A percentile compares a stretch with the other conserved stretches of the same genome.
phyloP scores from a whole-genome alignment of 495 filamentous ascomycete genomes.

The Penicillium coffeae region DNA sequence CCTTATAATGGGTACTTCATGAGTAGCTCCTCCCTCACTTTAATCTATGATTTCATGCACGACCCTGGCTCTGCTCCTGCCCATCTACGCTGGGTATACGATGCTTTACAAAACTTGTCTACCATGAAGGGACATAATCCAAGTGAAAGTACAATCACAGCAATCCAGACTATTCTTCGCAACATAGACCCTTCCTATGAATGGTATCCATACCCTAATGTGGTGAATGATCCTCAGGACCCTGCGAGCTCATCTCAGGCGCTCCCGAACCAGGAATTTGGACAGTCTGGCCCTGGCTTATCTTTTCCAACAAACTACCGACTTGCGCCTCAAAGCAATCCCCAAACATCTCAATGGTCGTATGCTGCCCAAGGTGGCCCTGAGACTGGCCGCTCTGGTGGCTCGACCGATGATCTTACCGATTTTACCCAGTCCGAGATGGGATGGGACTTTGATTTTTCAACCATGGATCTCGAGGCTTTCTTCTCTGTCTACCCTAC shows the following conservation, averaged over 20 bases:
- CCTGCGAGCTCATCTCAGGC: no score
- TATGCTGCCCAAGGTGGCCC: slow-evolving; percentile 19
- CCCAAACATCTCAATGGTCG: slow-evolving; percentile 23
- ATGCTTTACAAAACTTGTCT: slow-evolving; percentile 28
- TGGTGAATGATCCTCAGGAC: background rate
- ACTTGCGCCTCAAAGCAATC: slow-evolving; percentile 5
- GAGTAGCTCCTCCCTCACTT: slow-evolving; percentile 32
- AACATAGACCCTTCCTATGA: slow-evolving; percentile 36
- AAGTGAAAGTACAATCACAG: slow-evolving; percentile 26
- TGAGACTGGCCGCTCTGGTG: slow-evolving; percentile 24
- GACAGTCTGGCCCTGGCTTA: background rate
- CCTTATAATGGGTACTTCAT: slow-evolving; percentile 42
- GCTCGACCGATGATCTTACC: slow-evolving; percentile 32
- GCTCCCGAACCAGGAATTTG: background rate
- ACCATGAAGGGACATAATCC: slow-evolving; percentile 31
- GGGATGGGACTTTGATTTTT: slow-evolving; percentile 46
- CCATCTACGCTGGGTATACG: slow-evolving; percentile 42
- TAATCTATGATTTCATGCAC: slow-evolving; percentile 42
- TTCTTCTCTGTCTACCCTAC: slow-evolving; percentile 38
- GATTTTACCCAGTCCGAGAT: slow-evolving; percentile 44
- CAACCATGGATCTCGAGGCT: slow-evolving; percentile 42
- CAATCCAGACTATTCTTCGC: slow-evolving; percentile 32
- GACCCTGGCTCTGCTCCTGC: slow-evolving; percentile 25
- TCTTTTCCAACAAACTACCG: background rate
- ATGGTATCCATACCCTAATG: slow-evolving; percentile 14